Evolutionary conservation across 2,329 filamentous ascomycete species (phyloP), one percentile per base, ranked within the genome.

Genomic region (Blastomyces parvus): DNA sequence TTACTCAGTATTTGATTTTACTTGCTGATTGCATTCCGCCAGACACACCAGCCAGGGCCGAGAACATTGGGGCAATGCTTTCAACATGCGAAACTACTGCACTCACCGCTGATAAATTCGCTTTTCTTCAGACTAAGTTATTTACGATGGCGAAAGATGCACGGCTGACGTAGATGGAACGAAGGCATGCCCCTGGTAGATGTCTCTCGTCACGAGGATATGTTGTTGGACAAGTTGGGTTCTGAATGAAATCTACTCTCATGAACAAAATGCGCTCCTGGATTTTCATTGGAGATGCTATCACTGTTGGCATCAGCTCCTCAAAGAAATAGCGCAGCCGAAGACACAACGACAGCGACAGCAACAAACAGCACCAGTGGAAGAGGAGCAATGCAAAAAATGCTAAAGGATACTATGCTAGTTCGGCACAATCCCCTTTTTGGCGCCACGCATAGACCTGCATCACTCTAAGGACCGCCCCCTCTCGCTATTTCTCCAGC

Each of bases 361-460:
- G 9, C 33, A 36, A 36, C 33, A 36, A n/a, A n/a, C n/a, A n/a
- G n/a, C n/a, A n/a, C n/a, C n/a, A n/a, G n/a, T n/a, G n/a, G 5
- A 7, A 2, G 33, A 36, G 33, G 1, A 36, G 33, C 13, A 17
- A 30, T 27, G 33, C 19, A 2, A 30, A 33, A 27, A 27, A 33
- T 22, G 57, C 22, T 46, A 4, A 36, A 36, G 33, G 9, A 9
- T 36, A 8, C 33, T 46, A 9, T 59, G 57, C 57, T 19, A 59
- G 57, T 44, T 59, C 25, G 57, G 25, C 8, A 27, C 14, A 59
- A 46, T 27, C 42, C 25, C 27, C 40, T 33, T 44, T 46, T 46
- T 17, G 57, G 57, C 46, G 57, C 57, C 38, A 59, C 40, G 57
- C 57, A 59, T 46, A 40, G 17, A 46, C 57, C 57, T 30, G 38